Base-by-base conservation (phyloP, 176 grass and related monocot genomes). In the Ananas comosus region DNA sequence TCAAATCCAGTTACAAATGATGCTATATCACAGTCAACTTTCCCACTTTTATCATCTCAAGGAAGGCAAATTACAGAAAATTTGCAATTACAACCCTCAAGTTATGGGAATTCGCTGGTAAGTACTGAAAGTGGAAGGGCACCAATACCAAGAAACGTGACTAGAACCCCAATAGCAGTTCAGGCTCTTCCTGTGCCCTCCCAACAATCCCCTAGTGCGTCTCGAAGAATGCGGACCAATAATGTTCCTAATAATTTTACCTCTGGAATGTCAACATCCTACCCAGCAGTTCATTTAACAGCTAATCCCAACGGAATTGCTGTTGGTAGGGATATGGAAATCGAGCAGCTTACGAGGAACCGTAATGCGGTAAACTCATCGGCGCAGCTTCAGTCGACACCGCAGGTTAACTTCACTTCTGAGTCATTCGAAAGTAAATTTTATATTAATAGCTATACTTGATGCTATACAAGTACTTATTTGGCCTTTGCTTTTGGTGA, bases 131-230 rank as follows among this genome's bases (percentile, higher is more conserved):
- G 21, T 53, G 53, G 48, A 51, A 72, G 78, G 9, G 28, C 80
- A 50, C 23, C 65, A 13, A 80, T 87, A 52, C 83, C 89, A 76
- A 92, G 82, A 83, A 82, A 91, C 71, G 64, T 84, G 48, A 83
- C 70, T 58, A 85, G 82, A 79, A 74, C 78, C 27, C 69, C 80
- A 19, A 4, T 76, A 68, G 84, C 75, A 65, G 56, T 93, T 59
- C 94, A 99, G 79, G 85, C 82, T 42, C 79, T 88, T 67, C 47
- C 75, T 54, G 79, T 80, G 59, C 90, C 76, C 51, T 87, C 76
- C 51, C 51, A 24, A 71, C 86, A 85, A 8, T 74, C 82, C 76
- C 21, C 53, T 42, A 72, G 22, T 56, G 79, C 84, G 64, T 88
- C 82, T 63, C 75, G 70, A 83, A 91, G 81, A 77, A 27, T 81